Evolutionary conservation across 2,329 filamentous ascomycete genomes (phyloP), one percentile per base, ranked within the genome.

Genomic region (Hymenoscyphus fructigenus): DNA sequence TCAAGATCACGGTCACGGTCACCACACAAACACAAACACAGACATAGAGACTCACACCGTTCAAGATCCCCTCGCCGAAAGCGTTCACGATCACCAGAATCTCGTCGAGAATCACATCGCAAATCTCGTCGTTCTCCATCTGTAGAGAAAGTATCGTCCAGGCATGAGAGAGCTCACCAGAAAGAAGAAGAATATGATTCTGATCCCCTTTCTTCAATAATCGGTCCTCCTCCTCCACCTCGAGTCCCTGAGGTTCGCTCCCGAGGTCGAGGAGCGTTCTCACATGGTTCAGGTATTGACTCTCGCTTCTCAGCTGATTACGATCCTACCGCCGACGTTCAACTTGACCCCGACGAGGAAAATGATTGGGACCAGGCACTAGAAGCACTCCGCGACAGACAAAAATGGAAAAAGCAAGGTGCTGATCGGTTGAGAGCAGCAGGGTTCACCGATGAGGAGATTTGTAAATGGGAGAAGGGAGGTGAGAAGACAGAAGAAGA

Each of bases 321-420:
- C 70, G 82, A 87, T 65, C 83, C 84, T 0, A 82, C 77, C 6
- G 75, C 79, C n/a, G 86, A 91, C 70, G 77, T 89, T 3, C 78
- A 82, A 47, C 78, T 81, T 58, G 82, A 83, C 66, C 79, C 81
- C 1, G 79, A 78, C 2, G 77, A 76, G 26, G 83, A 82, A 32
- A 87, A 89, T 66, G 87, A 91, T 66, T 97, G 92, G 93, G 90
- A 91, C 56, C 86, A 91, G 71, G 88, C 91, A 0, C 81, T 95
- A 0, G 92, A 96, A 77, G 88, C 89, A 4, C 82, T 92, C 63
- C 85, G 90, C 47, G 92, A 96, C 75, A 87, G 92, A n/a, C 86
- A 91, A 69, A 88, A 88, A 69, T 93, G 91, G 86, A 88, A 87
- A 72, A 83, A 88, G 68, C 86, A 88, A 70, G 91, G 92, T 34